Base-by-base conservation (phyloP, 208 protist genomes). In the Leishmania turanica region DNA sequence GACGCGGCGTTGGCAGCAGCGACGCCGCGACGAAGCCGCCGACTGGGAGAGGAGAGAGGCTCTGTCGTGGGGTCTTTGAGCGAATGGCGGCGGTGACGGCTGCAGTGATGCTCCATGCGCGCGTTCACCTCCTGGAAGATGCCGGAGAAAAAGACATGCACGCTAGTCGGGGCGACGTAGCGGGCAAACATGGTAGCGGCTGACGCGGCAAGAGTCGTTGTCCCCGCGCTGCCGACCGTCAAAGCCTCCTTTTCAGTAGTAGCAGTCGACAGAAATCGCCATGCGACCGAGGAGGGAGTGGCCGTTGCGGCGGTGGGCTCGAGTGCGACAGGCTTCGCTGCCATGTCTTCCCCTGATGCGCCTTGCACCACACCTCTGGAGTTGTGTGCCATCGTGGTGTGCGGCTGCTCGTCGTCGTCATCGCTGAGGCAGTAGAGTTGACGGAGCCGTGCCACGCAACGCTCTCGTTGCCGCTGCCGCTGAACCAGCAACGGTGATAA, bases 101-200 rank as follows among this genome's bases (percentile, higher is more conserved):
- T 37, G 34, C 72, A 58, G 49, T 58, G 60, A 68, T 34, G 49
- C 58, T 89, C 86, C 65, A 83, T 80, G 70, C 47, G 75, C 13
- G 37, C 62, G 70, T 86, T 83, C n/a, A 89, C 81, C 47, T 75
- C 56, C 34, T 84, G 66, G 83, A 93, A 93, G 7, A 85, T 81
- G 64, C 79, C 76, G 2, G 87, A 83, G 68, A 87, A 93, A 73
- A 91, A 90, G 42, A 76, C 82, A 68, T 91, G 86, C 4, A 86
- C 56, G 66, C 82, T 90, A 37, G 85, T 78, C 0, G 86, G 81
- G 37, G 74, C 77, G 13, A 53, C 45, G 79, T 89, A 89, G 54
- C 71, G 65, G 19, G 81, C 83, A 1, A 69, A 34, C 19, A 89
- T 71, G 47, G 60, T 56, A 40, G 73, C 54, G 37, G 21, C 21